Base-by-base conservation (phyloP, 164 flowering plant genomes). In the Tetracentron sinense region DNA sequence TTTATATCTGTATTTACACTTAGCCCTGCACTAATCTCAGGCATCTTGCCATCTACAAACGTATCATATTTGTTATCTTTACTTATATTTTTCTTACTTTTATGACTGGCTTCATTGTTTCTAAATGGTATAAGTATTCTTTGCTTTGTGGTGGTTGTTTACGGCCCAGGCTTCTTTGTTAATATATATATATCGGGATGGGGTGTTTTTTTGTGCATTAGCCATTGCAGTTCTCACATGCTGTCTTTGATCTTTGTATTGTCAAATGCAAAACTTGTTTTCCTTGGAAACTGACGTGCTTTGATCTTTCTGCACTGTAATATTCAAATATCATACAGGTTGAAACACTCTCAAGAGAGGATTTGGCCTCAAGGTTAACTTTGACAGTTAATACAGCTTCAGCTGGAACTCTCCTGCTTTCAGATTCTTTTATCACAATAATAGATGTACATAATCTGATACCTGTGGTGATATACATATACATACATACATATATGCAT, bases 311-410 rank as follows among this genome's bases (percentile, higher is more conserved):
- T 31, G 51, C 48, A 42, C 21, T 22, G 22, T n/a, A n/a, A 46
- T 5, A 31, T 62, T 29, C 51, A 42, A 47, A 29, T 54, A 7
- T 17, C 51, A 22, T 66, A 58, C 83, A 95, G 99, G 96, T 92
- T 59, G 99, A 95, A 70, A 83, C 89, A 29, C 86, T 92, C 21
- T 81, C 88, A 23, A 88, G 78, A 75, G 99, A 95, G 7, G 97
- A 95, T 71, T 77, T 95, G 74, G 97, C 97, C 21, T 82, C 99
- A 51, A 85, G 99, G 77, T 81, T 95, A 74, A 82, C 96, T 54
- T 79, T 95, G 75, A 87, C 83, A 50, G 85, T 69, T 55, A 96
- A 85, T 78, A 75, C 83, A 61, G 96, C 94, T 72, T 79, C 91
- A 30, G 85, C 92, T 67, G 99, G 92, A 77, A 71, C 88, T 63